Percentiles rank a stretch among this genome's conserved stretches.
phyloP scores from a whole-genome alignment of 2,329 filamentous ascomycete species.

The Aspergillus terreus region DNA sequence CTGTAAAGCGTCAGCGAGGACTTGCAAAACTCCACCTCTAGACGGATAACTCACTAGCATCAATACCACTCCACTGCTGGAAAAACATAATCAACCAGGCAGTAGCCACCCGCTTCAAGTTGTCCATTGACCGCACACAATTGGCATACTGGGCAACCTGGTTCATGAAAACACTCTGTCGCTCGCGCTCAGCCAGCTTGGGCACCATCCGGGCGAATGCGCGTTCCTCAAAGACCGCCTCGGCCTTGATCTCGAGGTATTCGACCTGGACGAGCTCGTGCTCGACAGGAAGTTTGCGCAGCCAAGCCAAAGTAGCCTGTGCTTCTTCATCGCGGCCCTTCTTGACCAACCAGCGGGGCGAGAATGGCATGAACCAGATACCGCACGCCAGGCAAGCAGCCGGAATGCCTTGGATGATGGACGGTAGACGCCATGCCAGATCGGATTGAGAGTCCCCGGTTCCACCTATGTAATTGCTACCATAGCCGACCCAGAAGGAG shows the following conservation, averaged over 20 bases:
- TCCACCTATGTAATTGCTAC: constrained; percentile 39
- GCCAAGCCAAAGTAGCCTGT: constrained; percentile 21
- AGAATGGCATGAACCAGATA: constrained; percentile 51
- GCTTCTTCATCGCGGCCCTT: constrained; percentile 46
- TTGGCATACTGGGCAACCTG: constrained; percentile 52
- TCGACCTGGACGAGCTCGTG: constrained; percentile 41
- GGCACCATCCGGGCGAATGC: constrained; percentile 46
- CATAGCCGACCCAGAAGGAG: constrained; percentile 38
- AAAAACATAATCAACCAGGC: constrained; percentile 49
- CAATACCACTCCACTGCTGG: constrained; percentile 46
- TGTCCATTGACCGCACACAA: constrained; percentile 47
- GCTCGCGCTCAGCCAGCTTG: constrained; percentile 27
- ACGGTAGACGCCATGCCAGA: constrained; percentile 45
- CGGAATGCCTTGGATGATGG: constrained; percentile 44
- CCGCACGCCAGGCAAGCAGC: constrained; percentile 32
- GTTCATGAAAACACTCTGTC: constrained; percentile 41
- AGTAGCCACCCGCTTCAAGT: constrained; percentile 46
- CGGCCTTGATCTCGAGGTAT: constrained; percentile 48
- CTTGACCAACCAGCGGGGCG: constrained; percentile 52
- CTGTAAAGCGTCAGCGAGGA: not conserved
- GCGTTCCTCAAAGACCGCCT: constrained; percentile 41
- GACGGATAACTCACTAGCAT: constrained; percentile 27
- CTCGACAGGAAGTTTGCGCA: constrained; percentile 30
- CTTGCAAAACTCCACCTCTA: no score
- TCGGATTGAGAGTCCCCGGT: constrained; percentile 28